Evolutionary conservation across 495 filamentous ascomycete species (phyloP), one percentile per base, ranked within the genome.

Genomic region (Usnea hakonensis): DNA sequence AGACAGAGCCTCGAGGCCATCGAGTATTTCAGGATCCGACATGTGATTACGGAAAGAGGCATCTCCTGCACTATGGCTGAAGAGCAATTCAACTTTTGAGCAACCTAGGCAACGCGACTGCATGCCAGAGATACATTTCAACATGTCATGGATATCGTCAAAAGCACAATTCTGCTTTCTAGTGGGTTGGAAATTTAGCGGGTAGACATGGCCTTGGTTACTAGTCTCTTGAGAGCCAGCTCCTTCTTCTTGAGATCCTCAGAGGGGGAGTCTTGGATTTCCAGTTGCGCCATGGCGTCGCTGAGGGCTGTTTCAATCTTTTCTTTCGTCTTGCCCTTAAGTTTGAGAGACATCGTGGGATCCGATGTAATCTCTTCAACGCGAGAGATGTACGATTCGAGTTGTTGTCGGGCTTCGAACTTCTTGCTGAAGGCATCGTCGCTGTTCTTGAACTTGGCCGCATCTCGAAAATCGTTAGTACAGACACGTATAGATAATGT

Each of bases 241-340:
- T 99, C 94, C 88, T 97, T 97, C 91, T 97, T 97, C 89, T 95
- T 97, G 64, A 99, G 82, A 75, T 99, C 94, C 70, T 99, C 94
- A 43, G 91, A 88, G 53, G 79, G 78, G 38, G 91, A 90, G 68
- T 99, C 89, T 72, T 93, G 89, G 70, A 93, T 79, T 80, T 93
- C 89, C 57, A 93, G 81, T 74, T 91, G 89, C 33, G 81, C 87
- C 89, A 93, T 93, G 60, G 89, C 89, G 65, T 93, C 89, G 69
- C 83, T 87, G 62, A 93, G 84, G 56, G 92, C 88, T 68, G 89
- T 87, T 83, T 99, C 94, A 65, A 99, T 97, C 88, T 96, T 97
- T 76, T 97, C 94, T 84, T 96, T 96, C 79, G 92, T 91, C 74
- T 91, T 91, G 64, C 95, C 90, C 90, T 99, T 99, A 69, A 99